Evolutionary conservation across 2,329 filamentous ascomycete genomes (phyloP).

Genomic region (Claviceps maximensis): DNA sequence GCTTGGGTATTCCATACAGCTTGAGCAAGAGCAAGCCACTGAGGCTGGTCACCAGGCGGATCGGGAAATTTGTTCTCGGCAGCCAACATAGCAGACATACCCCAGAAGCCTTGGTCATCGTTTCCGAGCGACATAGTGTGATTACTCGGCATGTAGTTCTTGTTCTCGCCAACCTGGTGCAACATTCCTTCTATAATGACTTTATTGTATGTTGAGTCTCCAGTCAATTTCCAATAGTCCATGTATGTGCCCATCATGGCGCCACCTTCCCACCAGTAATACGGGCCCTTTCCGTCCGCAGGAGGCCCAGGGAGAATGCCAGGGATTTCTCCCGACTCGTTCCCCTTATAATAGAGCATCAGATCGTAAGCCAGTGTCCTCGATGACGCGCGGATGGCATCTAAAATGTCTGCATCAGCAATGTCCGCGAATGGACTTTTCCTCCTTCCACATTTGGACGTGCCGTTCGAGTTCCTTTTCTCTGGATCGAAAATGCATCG

Average conservation of each 20-base stretch:
- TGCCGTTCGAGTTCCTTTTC: neutral
- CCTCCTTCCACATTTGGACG: neutral
- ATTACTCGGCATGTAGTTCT: conserved; percentile 48
- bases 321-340: conserved; percentile 36
- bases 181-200: conserved; percentile 42
- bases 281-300: conserved; percentile 31
- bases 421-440: neutral
- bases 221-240: conserved; percentile 58
- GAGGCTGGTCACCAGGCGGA: conserved; percentile 36
- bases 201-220: conserved; percentile 49
- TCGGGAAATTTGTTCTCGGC: conserved; percentile 52
- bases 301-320: conserved; percentile 46
- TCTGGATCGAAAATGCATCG: neutral
- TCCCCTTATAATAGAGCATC: conserved; percentile 37
- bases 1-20: conserved; percentile 55
- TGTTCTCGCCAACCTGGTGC: conserved; percentile 41
- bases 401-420: conserved; percentile 20
- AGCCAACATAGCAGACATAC: conserved; percentile 51
- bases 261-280: conserved; percentile 66
- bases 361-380: conserved; percentile 35
- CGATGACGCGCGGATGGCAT: conserved; percentile 33
- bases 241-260: conserved; percentile 56
- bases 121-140: conserved; percentile 49
- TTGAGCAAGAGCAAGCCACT: conserved; percentile 54
- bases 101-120: conserved; percentile 62